Conservation (phyloP, 192 early-diverging fungal species). For the Podila epicladia region DNA sequence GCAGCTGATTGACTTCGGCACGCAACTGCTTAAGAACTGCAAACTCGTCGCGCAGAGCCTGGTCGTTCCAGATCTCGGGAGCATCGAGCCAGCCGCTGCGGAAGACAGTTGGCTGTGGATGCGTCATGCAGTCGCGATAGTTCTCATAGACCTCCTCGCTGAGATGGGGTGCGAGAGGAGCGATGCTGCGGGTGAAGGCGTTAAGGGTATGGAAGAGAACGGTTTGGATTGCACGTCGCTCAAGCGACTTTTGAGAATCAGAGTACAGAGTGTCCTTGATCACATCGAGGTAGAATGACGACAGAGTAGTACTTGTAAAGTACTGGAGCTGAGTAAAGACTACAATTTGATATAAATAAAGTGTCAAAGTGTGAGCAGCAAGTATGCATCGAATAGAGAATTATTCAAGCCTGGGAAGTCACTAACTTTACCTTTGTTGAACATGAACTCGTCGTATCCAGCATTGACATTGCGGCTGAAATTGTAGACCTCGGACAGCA, state of each 20-base stretch:
- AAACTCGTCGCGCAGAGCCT: conserved; percentile 53
- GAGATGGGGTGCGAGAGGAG: conserved; percentile 73
- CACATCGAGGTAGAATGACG: conserved; percentile 84
- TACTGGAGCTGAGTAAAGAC: conserved; percentile 71
- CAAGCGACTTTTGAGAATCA: conserved; percentile 42
- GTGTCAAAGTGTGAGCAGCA: not conserved
- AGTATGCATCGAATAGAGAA: not conserved
- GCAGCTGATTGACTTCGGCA: conserved; percentile 57
- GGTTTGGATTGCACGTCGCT: conserved; percentile 71
- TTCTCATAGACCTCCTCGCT: conserved; percentile 82
- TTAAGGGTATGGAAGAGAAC: conserved; percentile 72
- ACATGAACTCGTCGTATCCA: conserved; percentile 70
- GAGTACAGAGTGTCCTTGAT: conserved; percentile 84
- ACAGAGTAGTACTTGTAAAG: conserved; percentile 72
- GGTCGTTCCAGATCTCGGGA: conserved; percentile 56
- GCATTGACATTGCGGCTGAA: conserved; percentile 63
- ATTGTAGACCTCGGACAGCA: conserved; percentile 73
- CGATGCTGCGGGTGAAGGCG: conserved; percentile 67
- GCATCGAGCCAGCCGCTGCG: conserved; percentile 66
- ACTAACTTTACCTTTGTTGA: conserved; percentile 60
- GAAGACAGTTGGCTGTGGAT: conserved; percentile 64
- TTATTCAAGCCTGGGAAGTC: too few species aligned
- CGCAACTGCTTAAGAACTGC: conserved; percentile 54
- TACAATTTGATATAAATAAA: conserved; percentile 12
- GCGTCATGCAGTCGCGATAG: conserved; percentile 45